A percentile compares a stretch with the other conserved stretches of the same genome.
Evolutionary conservation across 179 eudicot genomes (phyloP).

Genomic region (Beta macrorhiza): DNA sequence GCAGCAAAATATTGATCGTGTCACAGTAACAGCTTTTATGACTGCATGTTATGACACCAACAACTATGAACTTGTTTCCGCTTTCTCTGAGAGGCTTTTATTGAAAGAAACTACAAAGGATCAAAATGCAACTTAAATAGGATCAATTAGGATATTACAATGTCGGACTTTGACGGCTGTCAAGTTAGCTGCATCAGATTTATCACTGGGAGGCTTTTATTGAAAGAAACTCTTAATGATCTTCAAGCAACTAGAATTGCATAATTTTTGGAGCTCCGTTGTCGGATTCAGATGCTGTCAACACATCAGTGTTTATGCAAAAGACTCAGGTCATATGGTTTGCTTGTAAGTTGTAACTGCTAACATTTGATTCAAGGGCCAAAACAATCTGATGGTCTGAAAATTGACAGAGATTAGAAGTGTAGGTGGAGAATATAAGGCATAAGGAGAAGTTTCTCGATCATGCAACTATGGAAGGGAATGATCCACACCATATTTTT

Average conservation of each 20-base stretch:
- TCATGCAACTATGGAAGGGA: neutral
- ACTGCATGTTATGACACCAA: slow-evolving; percentile 68
- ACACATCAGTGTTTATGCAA: too few species aligned
- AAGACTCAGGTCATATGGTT: neutral
- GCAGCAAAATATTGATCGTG: slow-evolving; percentile 52
- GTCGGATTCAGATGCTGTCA: too few species aligned
- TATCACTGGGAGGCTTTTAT: neutral
- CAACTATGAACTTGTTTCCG: slow-evolving; percentile 66
- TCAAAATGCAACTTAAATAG: neutral
- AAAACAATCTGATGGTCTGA: too few species aligned
- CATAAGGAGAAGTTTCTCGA: too few species aligned
- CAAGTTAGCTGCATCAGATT: neutral
- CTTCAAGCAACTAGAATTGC: too few species aligned
- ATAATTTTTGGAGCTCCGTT: too few species aligned
- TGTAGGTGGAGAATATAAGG: too few species aligned
- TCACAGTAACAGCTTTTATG: slow-evolving; percentile 71
- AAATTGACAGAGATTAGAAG: too few species aligned
- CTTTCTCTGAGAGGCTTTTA: slow-evolving; percentile 42
- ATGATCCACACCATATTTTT: neutral
- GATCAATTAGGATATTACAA: neutral
- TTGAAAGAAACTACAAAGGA: slow-evolving; percentile 9
- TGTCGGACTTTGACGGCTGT: too few species aligned
- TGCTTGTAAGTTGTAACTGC: neutral
- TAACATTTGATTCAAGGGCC: too few species aligned
- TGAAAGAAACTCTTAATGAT: too few species aligned